Base-by-base conservation (phyloP, 169 alveolate genomes). In the Cryptosporidium canis region DNA sequence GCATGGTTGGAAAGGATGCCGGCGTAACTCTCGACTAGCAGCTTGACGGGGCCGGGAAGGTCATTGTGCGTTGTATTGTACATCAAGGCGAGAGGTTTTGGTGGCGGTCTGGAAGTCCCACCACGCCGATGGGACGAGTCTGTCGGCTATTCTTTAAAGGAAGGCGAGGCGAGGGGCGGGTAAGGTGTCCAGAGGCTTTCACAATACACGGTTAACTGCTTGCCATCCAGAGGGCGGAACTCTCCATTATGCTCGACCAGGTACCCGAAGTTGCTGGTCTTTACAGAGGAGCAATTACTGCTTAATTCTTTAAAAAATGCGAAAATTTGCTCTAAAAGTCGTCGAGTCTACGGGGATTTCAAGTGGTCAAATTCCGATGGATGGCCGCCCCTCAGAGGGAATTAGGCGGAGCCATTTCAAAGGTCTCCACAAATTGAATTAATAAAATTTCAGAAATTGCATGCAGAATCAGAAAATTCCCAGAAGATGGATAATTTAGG, bases 401-500 rank as follows among this genome's bases (percentile, higher is more conserved):
- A 51, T 51, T 51, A 18, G 29, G 12, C 31, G 68, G 68, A 61
- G 68, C 68, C 68, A 61, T 29, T 16, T 24, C 68, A 61, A 29
- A 61, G 27, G 68, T 24, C 68, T 61, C 68, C 45, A 35, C 9
- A 61, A 61, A 61, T 8, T 8, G 33, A 61, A 61, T 31, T 61
- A 61, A 61, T 61, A 24, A 61, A 61, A 61, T 61, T 61, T 61
- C 68, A 61, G 67, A 61, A 61, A 61, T 61, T 61, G 68, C 68
- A 61, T 61, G 68, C 45, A 61, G 12, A 29, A 27, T 61, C 14
- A 51, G 27, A 51, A 51, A 51, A 51, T 21, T 3, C 18, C 24
- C 35, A 2, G 11, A 51, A 21, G 12, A 51, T 14, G 12, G 33
- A 4, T 3, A 51, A 24, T 51, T 51, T 51, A 18, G 7, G 63